Percentiles rank a stretch among this genome's conserved stretches.
phyloP scores from a whole-genome alignment of 495 filamentous ascomycete genomes.

The Penicillium taxi region DNA sequence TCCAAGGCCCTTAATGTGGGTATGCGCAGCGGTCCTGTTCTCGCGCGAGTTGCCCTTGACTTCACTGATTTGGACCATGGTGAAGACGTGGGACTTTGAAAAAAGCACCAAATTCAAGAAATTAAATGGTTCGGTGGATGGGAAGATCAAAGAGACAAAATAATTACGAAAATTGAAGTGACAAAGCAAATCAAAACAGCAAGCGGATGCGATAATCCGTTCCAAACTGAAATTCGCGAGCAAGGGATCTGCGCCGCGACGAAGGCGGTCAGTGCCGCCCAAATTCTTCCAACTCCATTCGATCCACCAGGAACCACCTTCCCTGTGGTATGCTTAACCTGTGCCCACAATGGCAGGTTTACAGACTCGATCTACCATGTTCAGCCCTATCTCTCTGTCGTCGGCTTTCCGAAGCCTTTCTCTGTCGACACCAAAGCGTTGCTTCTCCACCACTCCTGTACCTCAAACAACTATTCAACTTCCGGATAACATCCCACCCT shows the following conservation, averaged over 20 bases:
- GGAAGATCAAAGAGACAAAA: not conserved
- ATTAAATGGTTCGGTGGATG: not conserved
- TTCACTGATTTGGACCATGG: conserved; percentile 92
- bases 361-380: conserved; percentile 24
- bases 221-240: conserved; percentile 29
- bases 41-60: conserved; percentile 93
- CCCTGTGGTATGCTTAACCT: conserved; percentile 1
- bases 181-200: conserved; percentile 9
- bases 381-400: conserved; percentile 32
- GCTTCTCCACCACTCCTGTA: conserved; percentile 34
- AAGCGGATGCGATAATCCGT: conserved; percentile 9
- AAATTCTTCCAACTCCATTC: conserved; percentile 29
- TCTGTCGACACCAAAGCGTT: conserved; percentile 32
- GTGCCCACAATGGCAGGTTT: conserved; percentile 26
- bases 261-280: conserved; percentile 36
- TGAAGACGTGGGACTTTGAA: conserved; percentile 22
- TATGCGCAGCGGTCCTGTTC: conserved; percentile 90
- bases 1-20: conserved; percentile 92
- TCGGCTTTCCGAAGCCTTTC: conserved; percentile 37
- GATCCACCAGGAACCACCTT: not conserved
- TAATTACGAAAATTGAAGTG: too few species aligned
- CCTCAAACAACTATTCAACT: conserved; percentile 29
- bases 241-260: conserved; percentile 25
- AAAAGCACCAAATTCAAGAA: conserved; percentile 15
- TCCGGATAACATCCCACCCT: conserved; percentile 53